Evolutionary conservation across 208 protist genomes (phyloP).

Genomic region (Lotmaria passim): DNA sequence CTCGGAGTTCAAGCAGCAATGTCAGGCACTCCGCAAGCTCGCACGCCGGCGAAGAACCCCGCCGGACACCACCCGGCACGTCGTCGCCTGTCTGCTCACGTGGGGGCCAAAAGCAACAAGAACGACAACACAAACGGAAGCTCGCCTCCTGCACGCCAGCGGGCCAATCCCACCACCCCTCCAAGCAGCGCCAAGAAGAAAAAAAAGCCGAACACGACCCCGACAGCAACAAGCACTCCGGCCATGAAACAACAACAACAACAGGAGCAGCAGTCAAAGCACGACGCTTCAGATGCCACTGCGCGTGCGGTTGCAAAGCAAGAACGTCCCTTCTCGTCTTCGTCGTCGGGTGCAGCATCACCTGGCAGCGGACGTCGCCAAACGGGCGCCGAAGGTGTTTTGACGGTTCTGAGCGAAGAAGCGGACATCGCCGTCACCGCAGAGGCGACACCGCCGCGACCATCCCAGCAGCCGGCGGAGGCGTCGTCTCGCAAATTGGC

Average conservation of each 20-base stretch:
- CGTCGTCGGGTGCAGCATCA: neutral
- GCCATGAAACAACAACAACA: no score
- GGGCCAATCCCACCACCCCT: neutral
- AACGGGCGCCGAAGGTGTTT: neutral
- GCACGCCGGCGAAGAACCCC: slow-evolving; percentile 7
- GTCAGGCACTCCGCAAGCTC: slow-evolving; percentile 12
- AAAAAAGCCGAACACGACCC: neutral
- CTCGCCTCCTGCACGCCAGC: neutral
- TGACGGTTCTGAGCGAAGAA: neutral
- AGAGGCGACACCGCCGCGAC: neutral
- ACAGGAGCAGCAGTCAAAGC: neutral
- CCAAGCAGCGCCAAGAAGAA: slow-evolving; percentile 6
- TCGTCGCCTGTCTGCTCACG: neutral
- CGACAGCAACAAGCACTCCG: neutral
- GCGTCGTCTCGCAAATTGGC: neutral
- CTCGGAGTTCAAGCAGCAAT: neutral
- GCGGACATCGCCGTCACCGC: neutral
- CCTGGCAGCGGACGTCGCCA: slow-evolving; percentile 2
- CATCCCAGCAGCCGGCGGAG: neutral
- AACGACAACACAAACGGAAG: neutral
- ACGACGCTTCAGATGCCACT: neutral
- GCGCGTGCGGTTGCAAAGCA: neutral
- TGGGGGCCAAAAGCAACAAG: no score
- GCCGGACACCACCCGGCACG: slow-evolving; percentile 2
- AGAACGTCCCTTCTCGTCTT: neutral